Evolutionary conservation across 2,329 filamentous ascomycete genomes (phyloP).

Genomic region (Arthrinium puccinioides): DNA sequence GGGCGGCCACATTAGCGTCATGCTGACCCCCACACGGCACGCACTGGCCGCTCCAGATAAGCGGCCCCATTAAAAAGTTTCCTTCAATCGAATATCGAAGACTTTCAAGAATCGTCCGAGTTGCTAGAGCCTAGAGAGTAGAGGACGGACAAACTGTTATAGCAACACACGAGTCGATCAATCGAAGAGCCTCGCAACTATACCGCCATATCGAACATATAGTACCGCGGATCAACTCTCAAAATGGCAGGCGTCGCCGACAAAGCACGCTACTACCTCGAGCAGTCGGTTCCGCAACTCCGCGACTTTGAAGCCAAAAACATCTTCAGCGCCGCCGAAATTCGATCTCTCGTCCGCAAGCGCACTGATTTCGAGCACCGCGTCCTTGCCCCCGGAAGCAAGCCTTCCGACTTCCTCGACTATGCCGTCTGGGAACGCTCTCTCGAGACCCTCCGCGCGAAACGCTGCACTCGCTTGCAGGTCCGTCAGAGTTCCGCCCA

Average conservation of each 20-base stretch:
- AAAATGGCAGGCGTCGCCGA: conserved; percentile 78
- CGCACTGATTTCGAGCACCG: conserved; percentile 91
- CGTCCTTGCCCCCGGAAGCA: conserved; percentile 73
- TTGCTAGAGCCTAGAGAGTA: too few species aligned
- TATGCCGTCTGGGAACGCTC: conserved; percentile 71
- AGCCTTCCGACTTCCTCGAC: conserved; percentile 70
- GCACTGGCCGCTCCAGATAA: too few species aligned
- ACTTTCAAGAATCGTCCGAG: too few species aligned
- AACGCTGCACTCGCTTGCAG: conserved; percentile 74
- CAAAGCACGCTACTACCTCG: conserved; percentile 91
- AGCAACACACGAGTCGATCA: too few species aligned
- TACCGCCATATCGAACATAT: too few species aligned
- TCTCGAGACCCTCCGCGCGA: conserved; percentile 69
- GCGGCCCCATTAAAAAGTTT: too few species aligned
- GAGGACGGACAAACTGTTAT: too few species aligned
- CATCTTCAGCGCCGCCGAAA: conserved; percentile 87
- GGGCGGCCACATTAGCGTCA: too few species aligned
- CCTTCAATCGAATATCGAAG: too few species aligned
- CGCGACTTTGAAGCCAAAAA: conserved; percentile 88
- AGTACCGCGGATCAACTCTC: too few species aligned
- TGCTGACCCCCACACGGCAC: too few species aligned
- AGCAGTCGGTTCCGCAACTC: conserved; percentile 85
- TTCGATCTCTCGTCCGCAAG: conserved; percentile 79
- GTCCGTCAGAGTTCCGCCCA: conserved; percentile 63
- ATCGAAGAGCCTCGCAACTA: too few species aligned